These are phyloP conservation scores for Macrolepiota fuliginosa DNA, from an alignment of 768 basidiomycete genomes.

Conservation along the genomic window DNA sequence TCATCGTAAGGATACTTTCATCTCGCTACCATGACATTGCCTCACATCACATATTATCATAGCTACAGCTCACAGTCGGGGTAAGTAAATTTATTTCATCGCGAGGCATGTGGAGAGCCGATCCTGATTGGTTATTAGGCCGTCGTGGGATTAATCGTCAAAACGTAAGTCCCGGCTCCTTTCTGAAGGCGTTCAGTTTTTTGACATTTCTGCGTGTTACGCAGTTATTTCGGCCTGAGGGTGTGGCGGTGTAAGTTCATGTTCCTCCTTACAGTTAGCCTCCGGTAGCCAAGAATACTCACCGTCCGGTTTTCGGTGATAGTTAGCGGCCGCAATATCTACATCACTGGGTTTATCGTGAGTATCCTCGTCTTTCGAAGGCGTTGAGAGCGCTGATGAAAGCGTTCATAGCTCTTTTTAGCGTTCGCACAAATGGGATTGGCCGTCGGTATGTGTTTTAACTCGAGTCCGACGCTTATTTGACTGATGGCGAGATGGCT, in stretches of 20 bases:
- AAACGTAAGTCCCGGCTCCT: conserved; percentile 29
- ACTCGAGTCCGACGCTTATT: background rate
- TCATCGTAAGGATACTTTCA: conserved; percentile 39
- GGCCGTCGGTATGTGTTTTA: conserved; percentile 25
- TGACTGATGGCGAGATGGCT: background rate
- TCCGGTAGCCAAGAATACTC: background rate
- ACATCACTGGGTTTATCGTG: conserved; percentile 52
- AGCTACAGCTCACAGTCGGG: conserved; percentile 42
- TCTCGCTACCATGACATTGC: background rate
- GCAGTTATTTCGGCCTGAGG: conserved; percentile 53
- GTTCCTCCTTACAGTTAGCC: background rate
- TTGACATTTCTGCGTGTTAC: background rate
- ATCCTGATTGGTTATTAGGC: conserved; percentile 31
- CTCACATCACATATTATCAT: conserved; percentile 6
- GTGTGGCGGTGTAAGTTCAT: conserved; percentile 59
- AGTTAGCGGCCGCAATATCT: conserved; percentile 61
- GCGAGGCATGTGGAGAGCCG: background rate
- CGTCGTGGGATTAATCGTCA: conserved; percentile 57
- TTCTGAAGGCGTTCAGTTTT: background rate
- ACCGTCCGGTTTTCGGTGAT: background rate
- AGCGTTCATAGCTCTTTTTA: conserved; percentile 37
- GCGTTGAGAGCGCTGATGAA: background rate
- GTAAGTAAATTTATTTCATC: conserved; percentile 23
- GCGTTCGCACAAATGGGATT: conserved; percentile 45
- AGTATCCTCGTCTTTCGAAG: conserved; percentile 21